Evolutionary conservation across 306 rosid species (phyloP).

Genomic region (Medicago truncatula): DNA sequence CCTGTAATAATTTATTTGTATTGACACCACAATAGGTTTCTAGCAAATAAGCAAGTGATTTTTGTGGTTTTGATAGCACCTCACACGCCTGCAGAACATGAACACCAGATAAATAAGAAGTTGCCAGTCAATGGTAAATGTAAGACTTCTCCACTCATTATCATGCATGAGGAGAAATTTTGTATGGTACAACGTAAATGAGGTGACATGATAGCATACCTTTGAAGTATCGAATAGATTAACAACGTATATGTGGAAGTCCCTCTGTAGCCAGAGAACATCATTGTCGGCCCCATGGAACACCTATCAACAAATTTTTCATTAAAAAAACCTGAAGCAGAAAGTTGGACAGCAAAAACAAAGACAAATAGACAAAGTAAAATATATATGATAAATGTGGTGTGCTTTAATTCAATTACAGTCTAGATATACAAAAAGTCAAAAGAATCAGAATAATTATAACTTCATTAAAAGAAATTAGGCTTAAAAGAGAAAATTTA

Average conservation of each 20-base stretch:
- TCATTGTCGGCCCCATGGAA: slow-evolving; percentile 98
- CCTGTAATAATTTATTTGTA: slow-evolving; percentile 94
- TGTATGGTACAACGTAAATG: not conserved
- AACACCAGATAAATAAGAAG: slow-evolving; percentile 23
- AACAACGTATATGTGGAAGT: slow-evolving; percentile 86
- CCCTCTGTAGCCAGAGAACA: slow-evolving; percentile 90
- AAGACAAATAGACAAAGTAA: slow-evolving; percentile 13
- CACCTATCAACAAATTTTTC: slow-evolving; percentile 62
- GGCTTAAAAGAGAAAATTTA: slow-evolving; percentile 14
- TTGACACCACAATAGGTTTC: slow-evolving; percentile 82
- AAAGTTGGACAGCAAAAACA: slow-evolving; percentile 8
- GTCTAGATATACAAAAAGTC: not conserved
- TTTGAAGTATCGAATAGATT: slow-evolving; percentile 91
- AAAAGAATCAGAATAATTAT: slow-evolving; percentile 4
- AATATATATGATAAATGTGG: not conserved
- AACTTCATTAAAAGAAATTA: slow-evolving; percentile 1
- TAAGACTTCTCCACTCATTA: slow-evolving; percentile 21
- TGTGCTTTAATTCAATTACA: slow-evolving; percentile 14
- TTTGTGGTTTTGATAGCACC: slow-evolving; percentile 85
- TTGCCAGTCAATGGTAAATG: slow-evolving; percentile 28
- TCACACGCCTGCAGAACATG: slow-evolving; percentile 84
- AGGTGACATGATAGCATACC: slow-evolving; percentile 53
- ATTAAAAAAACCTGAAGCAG: slow-evolving; percentile 13
- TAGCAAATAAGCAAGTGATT: slow-evolving; percentile 90
- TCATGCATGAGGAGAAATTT: slow-evolving; percentile 17